These are phyloP conservation scores for Lonicera japonica DNA, from an alignment of 129 eudicot genomes.

Conservation along the genomic window DNA sequence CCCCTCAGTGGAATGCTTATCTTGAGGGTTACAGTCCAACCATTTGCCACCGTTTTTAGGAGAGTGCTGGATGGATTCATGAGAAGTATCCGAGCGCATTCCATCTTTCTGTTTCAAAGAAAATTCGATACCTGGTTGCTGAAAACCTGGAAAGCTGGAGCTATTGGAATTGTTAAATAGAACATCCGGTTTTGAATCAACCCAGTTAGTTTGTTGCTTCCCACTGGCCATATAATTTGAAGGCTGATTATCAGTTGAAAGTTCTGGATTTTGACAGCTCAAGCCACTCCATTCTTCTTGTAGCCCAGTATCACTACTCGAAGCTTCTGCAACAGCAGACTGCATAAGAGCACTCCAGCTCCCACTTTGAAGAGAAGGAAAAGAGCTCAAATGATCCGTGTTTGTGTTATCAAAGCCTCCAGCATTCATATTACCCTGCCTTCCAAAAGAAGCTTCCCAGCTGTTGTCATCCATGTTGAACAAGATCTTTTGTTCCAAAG, in stretches of 20 bases:
- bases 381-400: slow-evolving; percentile 21
- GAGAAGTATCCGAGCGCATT: slow-evolving; percentile 26
- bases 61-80: slow-evolving; percentile 32
- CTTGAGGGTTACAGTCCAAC: slow-evolving; percentile 18
- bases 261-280: slow-evolving; percentile 60
- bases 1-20: slow-evolving; percentile 28
- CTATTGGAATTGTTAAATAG: slow-evolving; percentile 21
- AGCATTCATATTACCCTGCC: slow-evolving; percentile 7
- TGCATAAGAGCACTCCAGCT: slow-evolving; percentile 73
- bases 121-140: slow-evolving; percentile 25
- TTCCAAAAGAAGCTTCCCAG: slow-evolving; percentile 39
- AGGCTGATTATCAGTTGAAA: slow-evolving; percentile 40
- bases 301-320: slow-evolving; percentile 51
- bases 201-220: slow-evolving; percentile 41
- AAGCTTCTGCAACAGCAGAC: slow-evolving; percentile 62
- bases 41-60: slow-evolving; percentile 22
- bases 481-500: slow-evolving; percentile 62
- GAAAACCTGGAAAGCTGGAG: slow-evolving; percentile 39
- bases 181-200: slow-evolving; percentile 19
- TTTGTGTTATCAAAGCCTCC: slow-evolving; percentile 36
- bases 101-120: slow-evolving; percentile 19
- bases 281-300: slow-evolving; percentile 85
- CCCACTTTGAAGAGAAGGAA: slow-evolving; percentile 65
- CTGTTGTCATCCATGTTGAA: slow-evolving; percentile 38
- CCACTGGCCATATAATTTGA: slow-evolving; percentile 32